These are phyloP conservation scores for Oemleria cerasiformis DNA, from an alignment of 306 rosid species.

Conservation along the genomic window DNA sequence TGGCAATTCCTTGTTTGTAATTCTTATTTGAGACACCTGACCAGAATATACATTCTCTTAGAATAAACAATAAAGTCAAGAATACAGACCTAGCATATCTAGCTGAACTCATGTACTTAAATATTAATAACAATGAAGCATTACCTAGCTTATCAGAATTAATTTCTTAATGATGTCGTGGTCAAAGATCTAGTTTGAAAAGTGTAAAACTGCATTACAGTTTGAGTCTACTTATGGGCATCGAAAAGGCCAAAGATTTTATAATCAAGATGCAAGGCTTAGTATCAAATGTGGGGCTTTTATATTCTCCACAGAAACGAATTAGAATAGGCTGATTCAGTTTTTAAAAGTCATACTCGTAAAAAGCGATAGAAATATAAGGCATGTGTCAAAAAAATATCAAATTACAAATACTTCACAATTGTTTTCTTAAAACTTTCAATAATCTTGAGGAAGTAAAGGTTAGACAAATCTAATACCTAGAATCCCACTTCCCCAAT, in stretches of 20 bases:
- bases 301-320: too few relatives aligned
- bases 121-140: too few relatives aligned
- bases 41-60: constrained; percentile 21
- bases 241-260: not conserved
- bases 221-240: not conserved
- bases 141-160: too few relatives aligned
- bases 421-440: not conserved
- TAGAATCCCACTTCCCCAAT: not conserved
- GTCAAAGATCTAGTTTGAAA: not conserved
- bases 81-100: not conserved
- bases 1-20: constrained; percentile 52
- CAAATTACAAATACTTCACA: not conserved
- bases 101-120: not conserved
- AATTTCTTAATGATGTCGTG: too few relatives aligned
- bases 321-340: constrained; percentile 3
- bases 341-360: not conserved
- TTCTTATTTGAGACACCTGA: constrained; percentile 85
- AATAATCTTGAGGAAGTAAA: not conserved
- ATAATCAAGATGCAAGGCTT: not conserved
- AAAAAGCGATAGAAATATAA: not conserved
- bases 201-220: not conserved
- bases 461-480: not conserved
- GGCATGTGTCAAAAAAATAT: not conserved
- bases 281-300: not conserved
- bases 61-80: not conserved